Conservation (phyloP, 2,329 filamentous ascomycete species). For the Sarocladiaceae sp. region DNA sequence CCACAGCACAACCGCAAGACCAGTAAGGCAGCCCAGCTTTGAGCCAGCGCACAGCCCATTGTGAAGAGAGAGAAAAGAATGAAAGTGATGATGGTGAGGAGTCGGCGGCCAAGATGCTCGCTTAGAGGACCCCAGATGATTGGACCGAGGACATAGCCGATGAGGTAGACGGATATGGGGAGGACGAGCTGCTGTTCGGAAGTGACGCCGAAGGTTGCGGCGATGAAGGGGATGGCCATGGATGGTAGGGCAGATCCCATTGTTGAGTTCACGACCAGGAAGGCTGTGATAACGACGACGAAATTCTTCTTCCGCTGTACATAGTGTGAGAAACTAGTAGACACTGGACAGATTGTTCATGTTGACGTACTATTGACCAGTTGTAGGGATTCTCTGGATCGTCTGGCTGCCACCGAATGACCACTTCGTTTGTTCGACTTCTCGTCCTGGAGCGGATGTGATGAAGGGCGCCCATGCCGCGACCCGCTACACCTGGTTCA, state of each 20-base stretch:
- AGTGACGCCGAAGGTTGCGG: conserved; percentile 49
- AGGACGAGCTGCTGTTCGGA: conserved; percentile 40
- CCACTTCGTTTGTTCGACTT: conserved; percentile 23
- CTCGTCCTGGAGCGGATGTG: conserved; percentile 27
- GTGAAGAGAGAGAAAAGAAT: conserved; percentile 43
- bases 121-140: conserved; percentile 59
- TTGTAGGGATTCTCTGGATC: conserved; percentile 49
- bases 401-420: conserved; percentile 39
- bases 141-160: conserved; percentile 57
- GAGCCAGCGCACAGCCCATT: conserved; percentile 49
- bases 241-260: conserved; percentile 60
- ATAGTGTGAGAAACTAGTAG: not conserved
- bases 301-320: conserved; percentile 45
- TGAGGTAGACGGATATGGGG: conserved; percentile 57
- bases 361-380: conserved; percentile 36
- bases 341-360: not conserved
- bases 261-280: conserved; percentile 60
- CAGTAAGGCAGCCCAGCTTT: conserved; percentile 45
- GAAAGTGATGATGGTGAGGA: conserved; percentile 39
- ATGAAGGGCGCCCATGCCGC: conserved; percentile 25
- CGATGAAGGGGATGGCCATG: conserved; percentile 54
- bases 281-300: conserved; percentile 48
- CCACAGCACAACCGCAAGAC: conserved; percentile 50
- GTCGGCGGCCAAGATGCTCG: conserved; percentile 55
- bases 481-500: conserved; percentile 28